These are phyloP conservation scores for Gnomoniopsis smithogilvyi DNA, from an alignment of 2,329 filamentous ascomycete species.

Conservation along the genomic window DNA sequence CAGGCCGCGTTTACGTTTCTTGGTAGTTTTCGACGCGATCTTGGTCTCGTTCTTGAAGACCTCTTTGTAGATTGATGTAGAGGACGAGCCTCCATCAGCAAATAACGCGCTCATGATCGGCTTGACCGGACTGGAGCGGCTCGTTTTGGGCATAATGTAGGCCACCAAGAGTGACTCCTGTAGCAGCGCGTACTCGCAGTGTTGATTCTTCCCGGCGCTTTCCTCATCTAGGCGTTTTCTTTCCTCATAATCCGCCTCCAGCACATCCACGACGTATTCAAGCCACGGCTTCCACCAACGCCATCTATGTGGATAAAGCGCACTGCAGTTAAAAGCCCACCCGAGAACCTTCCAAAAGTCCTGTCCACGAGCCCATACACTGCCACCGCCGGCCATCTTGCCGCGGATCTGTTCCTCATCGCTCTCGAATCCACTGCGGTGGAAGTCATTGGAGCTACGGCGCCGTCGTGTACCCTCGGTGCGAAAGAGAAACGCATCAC, in stretches of 20 bases:
- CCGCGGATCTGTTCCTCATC: conserved; percentile 54
- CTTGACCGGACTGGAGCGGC: conserved; percentile 42
- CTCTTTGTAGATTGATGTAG: conserved; percentile 56
- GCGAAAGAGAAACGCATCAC: conserved; percentile 69
- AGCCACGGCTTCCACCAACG: conserved; percentile 78
- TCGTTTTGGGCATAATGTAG: conserved; percentile 48
- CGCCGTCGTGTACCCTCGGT: conserved; percentile 26
- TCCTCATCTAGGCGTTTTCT: conserved; percentile 47
- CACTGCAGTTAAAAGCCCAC: conserved; percentile 91
- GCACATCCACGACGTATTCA: conserved; percentile 71
- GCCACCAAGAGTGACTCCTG: conserved; percentile 56
- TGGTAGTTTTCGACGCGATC: conserved; percentile 37
- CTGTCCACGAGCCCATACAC: conserved; percentile 71
- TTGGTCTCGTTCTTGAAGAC: conserved; percentile 66
- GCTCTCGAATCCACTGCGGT: conserved; percentile 26
- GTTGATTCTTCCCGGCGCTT: conserved; percentile 21
- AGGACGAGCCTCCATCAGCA: conserved; percentile 57
- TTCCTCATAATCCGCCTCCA: conserved; percentile 68
- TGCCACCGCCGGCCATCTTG: conserved; percentile 59
- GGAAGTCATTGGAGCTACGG: conserved; percentile 25
- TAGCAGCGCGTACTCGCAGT: conserved; percentile 33
- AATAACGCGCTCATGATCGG: conserved; percentile 65
- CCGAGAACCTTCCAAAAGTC: conserved; percentile 89
- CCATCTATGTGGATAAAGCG: conserved; percentile 72
- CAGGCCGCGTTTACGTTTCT: conserved; percentile 49